Conservation (phyloP, 1,284 basidiomycete species). For the Phaffia rhodozyma region DNA sequence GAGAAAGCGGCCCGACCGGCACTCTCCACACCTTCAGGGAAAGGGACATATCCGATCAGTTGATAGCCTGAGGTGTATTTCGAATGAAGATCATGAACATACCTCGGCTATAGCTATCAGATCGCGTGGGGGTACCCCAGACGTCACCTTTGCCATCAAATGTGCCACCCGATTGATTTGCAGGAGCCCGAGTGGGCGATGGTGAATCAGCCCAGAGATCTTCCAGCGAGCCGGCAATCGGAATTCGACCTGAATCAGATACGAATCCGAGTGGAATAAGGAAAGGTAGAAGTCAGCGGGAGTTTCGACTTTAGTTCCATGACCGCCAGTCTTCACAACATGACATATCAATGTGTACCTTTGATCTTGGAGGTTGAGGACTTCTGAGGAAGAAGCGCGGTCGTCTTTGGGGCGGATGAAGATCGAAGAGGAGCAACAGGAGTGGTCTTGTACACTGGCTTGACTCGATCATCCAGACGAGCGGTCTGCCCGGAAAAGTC, state of each 20-base stretch:
- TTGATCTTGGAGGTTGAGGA: neutral
- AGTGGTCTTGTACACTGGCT: constrained; percentile 1
- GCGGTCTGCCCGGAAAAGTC: constrained; percentile 51
- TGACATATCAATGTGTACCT: neutral
- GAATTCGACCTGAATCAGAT: neutral
- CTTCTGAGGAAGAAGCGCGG: no score
- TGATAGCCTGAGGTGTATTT: no score
- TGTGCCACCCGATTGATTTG: neutral
- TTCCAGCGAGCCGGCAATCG: constrained; percentile 9
- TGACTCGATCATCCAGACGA: constrained; percentile 24
- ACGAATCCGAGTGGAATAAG: neutral
- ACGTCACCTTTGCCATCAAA: constrained; percentile 5
- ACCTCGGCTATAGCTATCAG: neutral
- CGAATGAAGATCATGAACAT: neutral
- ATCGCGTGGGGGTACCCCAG: constrained; percentile 10
- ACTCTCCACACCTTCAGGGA: neutral
- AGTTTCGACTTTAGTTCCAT: neutral
- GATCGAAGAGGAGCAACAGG: neutral
- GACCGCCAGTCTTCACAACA: neutral
- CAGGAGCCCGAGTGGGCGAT: neutral
- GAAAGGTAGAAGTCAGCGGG: neutral
- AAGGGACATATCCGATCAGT: neutral
- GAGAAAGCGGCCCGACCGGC: neutral
- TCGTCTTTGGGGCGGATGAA: neutral
- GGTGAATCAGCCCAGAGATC: constrained; percentile 13